phyloP scores from a whole-genome alignment of 2,329 filamentous ascomycete species.

The Gaeumannomyces sp. region DNA sequence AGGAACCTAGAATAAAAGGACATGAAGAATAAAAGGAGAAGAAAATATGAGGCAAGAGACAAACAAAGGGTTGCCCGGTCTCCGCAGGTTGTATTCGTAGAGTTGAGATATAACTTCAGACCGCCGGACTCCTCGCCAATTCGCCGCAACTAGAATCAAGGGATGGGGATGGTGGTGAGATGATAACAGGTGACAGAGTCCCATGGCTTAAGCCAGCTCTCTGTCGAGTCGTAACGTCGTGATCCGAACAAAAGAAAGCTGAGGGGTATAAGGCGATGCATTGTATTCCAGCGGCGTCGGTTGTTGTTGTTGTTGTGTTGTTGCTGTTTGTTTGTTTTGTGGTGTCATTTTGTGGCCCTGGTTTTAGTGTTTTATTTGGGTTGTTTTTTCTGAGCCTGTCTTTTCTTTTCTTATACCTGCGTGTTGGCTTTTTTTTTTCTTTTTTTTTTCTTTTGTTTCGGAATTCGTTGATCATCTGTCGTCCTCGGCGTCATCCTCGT shows the following conservation, averaged over 20 bases:
- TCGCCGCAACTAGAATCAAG: conserved; percentile 4
- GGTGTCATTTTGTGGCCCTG: conserved; percentile 7
- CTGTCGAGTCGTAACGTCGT: conserved; percentile 15
- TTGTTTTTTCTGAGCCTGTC: too few relatives aligned
- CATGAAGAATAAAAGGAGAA: not conserved
- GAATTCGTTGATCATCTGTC: conserved; percentile 14
- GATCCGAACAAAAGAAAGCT: conserved; percentile 10
- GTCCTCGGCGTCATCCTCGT: conserved; percentile 22
- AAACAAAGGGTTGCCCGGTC: conserved; percentile 1
- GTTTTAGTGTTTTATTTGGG: not conserved
- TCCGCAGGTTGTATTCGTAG: conserved; percentile 4
- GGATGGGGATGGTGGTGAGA: not conserved
- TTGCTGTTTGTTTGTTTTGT: not conserved
- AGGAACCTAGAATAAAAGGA: not conserved
- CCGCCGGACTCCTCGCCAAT: conserved; percentile 12
- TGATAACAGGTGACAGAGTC: conserved; percentile 5
- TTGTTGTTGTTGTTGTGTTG: too few relatives aligned
- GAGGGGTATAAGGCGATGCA: conserved; percentile 9
- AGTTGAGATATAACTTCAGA: conserved; percentile 5
- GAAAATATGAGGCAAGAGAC: conserved; percentile 2
- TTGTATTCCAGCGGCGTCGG: not conserved
- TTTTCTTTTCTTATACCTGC: too few relatives aligned
- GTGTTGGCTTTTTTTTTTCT: not conserved
- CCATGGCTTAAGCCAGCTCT: conserved; percentile 4
- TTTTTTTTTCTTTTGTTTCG: not conserved